Percentiles rank a stretch among this genome's conserved stretches.
These are phyloP conservation scores for Botryotinia calthae DNA, from an alignment of 2,329 filamentous ascomycete species.

Conservation along the genomic window DNA sequence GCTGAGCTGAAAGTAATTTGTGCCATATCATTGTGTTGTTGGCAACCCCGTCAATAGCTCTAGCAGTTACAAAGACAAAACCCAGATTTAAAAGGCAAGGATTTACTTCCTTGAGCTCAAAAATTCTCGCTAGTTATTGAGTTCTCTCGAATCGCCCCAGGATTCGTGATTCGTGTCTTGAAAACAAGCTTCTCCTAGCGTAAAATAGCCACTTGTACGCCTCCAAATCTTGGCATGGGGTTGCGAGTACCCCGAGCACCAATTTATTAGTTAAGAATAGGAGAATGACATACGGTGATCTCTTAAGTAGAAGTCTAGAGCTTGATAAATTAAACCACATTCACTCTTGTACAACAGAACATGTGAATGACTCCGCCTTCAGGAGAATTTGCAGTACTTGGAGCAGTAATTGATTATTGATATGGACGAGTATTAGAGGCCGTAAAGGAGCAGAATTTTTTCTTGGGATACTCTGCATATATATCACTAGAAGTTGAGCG, in stretches of 20 bases:
- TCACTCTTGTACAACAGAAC: background rate
- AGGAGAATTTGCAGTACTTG: background rate
- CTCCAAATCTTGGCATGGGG: background rate
- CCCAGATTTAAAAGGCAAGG: background rate
- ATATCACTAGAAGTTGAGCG: background rate
- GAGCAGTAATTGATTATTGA: too few species aligned
- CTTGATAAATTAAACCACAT: background rate
- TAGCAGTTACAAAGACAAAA: too few species aligned
- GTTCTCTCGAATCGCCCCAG: background rate
- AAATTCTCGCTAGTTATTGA: background rate
- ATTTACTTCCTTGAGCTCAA: background rate
- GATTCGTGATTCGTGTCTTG: background rate
- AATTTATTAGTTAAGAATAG: background rate
- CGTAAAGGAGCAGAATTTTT: background rate
- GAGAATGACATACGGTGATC: background rate
- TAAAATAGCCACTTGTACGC: background rate
- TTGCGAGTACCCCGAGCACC: background rate
- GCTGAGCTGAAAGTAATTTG: background rate
- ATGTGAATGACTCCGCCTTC: background rate
- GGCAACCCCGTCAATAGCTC: accelerated
- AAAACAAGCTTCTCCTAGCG: background rate
- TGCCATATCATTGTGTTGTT: background rate
- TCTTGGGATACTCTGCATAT: background rate
- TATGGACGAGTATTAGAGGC: background rate
- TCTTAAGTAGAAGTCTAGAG: background rate